These are phyloP conservation scores for Phoma sp. DNA, from an alignment of 2,329 filamentous ascomycete species.

Conservation along the genomic window DNA sequence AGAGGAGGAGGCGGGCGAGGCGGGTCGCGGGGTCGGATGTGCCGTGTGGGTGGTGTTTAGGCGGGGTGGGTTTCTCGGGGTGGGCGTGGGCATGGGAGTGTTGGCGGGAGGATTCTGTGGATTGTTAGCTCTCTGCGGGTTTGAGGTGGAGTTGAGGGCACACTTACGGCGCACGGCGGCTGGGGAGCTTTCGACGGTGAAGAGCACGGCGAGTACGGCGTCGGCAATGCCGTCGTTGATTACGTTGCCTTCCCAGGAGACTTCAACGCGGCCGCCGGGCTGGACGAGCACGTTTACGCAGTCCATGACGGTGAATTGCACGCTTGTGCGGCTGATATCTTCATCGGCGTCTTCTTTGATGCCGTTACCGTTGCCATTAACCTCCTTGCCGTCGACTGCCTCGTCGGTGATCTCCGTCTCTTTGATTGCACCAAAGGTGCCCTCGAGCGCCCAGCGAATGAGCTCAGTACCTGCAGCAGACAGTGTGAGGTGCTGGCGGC, in stretches of 20 bases:
- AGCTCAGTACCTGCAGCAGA: slow-evolving; percentile 88
- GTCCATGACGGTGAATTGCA: slow-evolving; percentile 78
- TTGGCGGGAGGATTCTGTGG: slow-evolving; percentile 45
- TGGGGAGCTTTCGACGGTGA: slow-evolving; percentile 91
- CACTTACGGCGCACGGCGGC: slow-evolving; percentile 87
- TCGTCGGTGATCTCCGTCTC: slow-evolving; percentile 43
- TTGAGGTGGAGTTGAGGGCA: slow-evolving; percentile 15
- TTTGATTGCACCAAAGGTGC: slow-evolving; percentile 84
- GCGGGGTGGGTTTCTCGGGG: slow-evolving; percentile 22
- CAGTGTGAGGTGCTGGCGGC: slow-evolving; percentile 87
- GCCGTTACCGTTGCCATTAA: slow-evolving; percentile 52
- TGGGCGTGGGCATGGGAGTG: slow-evolving; percentile 33
- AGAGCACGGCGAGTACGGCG: slow-evolving; percentile 89
- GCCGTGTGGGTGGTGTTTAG: slow-evolving; percentile 71
- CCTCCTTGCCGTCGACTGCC: slow-evolving; percentile 44
- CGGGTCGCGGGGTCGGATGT: slow-evolving; percentile 75
- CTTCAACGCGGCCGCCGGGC: slow-evolving; percentile 78
- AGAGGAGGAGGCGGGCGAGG: slow-evolving; percentile 86
- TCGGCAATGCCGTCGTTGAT: slow-evolving; percentile 98
- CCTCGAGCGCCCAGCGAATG: slow-evolving; percentile 91
- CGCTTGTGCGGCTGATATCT: slow-evolving; percentile 63
- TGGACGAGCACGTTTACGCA: slow-evolving; percentile 83
- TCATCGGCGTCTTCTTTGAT: slow-evolving; percentile 67
- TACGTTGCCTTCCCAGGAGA: slow-evolving; percentile 98
- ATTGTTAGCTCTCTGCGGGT: slow-evolving; percentile 1